Evolutionary conservation across 1,139 yeast species (phyloP).

Genomic region (Pichia sp.): DNA sequence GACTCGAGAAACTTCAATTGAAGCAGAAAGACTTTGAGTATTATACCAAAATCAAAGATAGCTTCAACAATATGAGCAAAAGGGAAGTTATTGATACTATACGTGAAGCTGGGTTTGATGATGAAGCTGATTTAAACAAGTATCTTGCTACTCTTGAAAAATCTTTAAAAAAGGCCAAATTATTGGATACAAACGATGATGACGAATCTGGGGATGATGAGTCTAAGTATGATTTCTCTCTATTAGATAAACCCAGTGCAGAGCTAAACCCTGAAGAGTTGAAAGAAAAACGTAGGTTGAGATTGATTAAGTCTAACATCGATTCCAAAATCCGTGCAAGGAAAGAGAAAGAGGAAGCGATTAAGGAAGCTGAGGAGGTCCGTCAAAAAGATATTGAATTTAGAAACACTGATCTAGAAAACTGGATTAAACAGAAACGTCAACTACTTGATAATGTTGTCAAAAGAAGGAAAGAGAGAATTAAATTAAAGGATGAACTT

Average conservation of each 20-base stretch:
- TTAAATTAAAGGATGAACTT: constrained; percentile 69
- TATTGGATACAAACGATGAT: constrained; percentile 50
- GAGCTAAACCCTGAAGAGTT: constrained; percentile 74
- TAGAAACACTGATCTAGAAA: constrained; percentile 69
- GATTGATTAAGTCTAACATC: constrained; percentile 74
- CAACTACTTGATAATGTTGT: constrained; percentile 54
- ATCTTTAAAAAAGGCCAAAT: constrained; percentile 62
- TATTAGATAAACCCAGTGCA: constrained; percentile 80
- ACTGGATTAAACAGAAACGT: constrained; percentile 77
- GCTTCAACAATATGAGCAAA: constrained; percentile 44
- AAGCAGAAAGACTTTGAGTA: constrained; percentile 79
- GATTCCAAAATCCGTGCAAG: constrained; percentile 85
- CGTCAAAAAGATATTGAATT: constrained; percentile 67
- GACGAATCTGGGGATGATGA: constrained; percentile 41
- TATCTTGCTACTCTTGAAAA: constrained; percentile 64
- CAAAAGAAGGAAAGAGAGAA: constrained; percentile 58
- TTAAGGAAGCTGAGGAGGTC: constrained; percentile 44
- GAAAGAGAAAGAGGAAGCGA: constrained; percentile 68
- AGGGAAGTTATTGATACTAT: constrained; percentile 47
- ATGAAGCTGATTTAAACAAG: constrained; percentile 64
- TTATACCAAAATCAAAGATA: constrained; percentile 54
- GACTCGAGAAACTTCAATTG: constrained; percentile 73
- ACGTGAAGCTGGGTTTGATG: constrained; percentile 74
- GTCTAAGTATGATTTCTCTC: constrained; percentile 48
- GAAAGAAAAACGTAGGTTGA: constrained; percentile 83